Evolutionary conservation across 495 filamentous ascomycete genomes (phyloP), one percentile per base, ranked within the genome.

Genomic region (Cercophora sp.): DNA sequence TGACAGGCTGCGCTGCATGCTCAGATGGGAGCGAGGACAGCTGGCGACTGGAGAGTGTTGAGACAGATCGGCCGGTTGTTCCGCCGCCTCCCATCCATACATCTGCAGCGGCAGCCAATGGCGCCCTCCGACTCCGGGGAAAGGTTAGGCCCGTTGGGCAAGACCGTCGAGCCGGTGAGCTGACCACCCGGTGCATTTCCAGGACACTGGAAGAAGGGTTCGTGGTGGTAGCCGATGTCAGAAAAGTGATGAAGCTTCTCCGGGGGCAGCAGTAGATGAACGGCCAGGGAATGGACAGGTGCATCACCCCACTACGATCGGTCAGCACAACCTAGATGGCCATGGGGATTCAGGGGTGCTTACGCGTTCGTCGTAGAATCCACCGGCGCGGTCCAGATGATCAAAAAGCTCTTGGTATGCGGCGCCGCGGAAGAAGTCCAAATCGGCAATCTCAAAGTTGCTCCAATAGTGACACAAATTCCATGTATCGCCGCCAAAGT

Each of bases 391-490:
- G 24, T 81, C 78, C 8, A 81, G 64, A 26, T 70, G 68, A 10
- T 65, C 43, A 51, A 73, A 81, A 16, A 79, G 67, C n/a, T 72
- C 64, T 39, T 72, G 72, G 54, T 81, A 81, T 22, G 62, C 68
- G 18, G 66, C 48, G 13, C 69, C 57, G 13, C 78, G 68, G 59
- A 78, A 81, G 51, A 81, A 79, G 42, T 76, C 75, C 11, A 81
- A 61, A 50, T 74, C 67, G 45, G 71, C 78, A 51, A 81, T 79
- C 59, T 81, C 78, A 25, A 81, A 81, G 48, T 81, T 81, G 56
- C 72, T 78, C 78, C 78, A 81, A 54, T 80, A 81, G 57, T 81
- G 78, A 52, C 78, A 81, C 15, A 73, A 57, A 48, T 73, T 81
- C 70, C 79, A 81, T 27, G 62, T 51, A 34, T 74, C 70, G 24